Evolutionary conservation across 768 basidiomycete genomes (phyloP).

Genomic region (Leccinum rimulosum): DNA sequence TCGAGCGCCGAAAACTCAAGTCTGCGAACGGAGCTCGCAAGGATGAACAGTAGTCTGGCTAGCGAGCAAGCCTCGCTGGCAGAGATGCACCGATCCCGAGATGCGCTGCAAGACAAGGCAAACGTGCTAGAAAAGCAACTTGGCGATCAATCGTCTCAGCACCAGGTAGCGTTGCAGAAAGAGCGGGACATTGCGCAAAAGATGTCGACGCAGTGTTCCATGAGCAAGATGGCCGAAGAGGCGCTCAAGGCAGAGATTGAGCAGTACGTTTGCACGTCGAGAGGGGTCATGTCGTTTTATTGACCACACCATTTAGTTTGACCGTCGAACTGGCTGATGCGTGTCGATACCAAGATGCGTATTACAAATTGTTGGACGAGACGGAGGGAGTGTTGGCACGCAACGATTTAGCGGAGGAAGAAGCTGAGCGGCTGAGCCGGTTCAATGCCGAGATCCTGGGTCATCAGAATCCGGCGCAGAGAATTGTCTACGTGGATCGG

Average conservation of each 20-base stretch:
- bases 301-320: slow-evolving; percentile 33
- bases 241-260: slow-evolving; percentile 66
- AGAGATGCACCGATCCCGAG: slow-evolving; percentile 18
- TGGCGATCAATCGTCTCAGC: slow-evolving; percentile 31
- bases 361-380: slow-evolving; percentile 60
- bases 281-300: neutral
- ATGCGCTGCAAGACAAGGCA: slow-evolving; percentile 27
- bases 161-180: slow-evolving; percentile 40
- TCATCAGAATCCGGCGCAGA: slow-evolving; percentile 81
- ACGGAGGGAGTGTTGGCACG: slow-evolving; percentile 62
- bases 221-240: slow-evolving; percentile 63
- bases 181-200: slow-evolving; percentile 48
- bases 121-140: slow-evolving; percentile 28
- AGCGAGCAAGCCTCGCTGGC: slow-evolving; percentile 21
- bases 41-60: slow-evolving; percentile 19
- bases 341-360: slow-evolving; percentile 69
- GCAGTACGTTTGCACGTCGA: slow-evolving; percentile 43
- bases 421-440: slow-evolving; percentile 68
- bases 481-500: slow-evolving; percentile 83
- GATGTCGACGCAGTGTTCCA: slow-evolving; percentile 49
- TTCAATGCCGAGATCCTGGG: slow-evolving; percentile 87
- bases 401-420: slow-evolving; percentile 78
- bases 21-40: slow-evolving; percentile 37
- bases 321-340: slow-evolving; percentile 54
- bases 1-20: slow-evolving; percentile 42